Base-by-base conservation (phyloP, 2,329 filamentous ascomycete genomes). In the Apiospora sp. region DNA sequence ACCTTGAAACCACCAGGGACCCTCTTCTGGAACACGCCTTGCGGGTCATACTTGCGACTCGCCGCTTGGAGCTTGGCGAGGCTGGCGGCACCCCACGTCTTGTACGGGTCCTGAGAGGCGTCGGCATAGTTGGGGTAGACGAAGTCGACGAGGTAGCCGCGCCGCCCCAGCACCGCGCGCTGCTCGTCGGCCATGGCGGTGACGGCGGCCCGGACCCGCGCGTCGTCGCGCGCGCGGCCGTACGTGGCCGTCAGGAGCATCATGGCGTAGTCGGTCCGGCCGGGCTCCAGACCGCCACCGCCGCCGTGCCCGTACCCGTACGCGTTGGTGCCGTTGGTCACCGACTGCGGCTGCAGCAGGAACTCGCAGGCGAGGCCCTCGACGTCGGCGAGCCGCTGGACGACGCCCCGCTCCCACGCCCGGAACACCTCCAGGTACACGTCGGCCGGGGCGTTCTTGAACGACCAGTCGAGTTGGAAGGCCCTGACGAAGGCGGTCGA, bases 91-190 rank as follows among this genome's bases (percentile, higher is more conserved):
- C 54, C 54, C 54, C 54, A 37, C 10, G 10, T 61, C 54, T 61
- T 30, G 54, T 19, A 61, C 12, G 30, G 24, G n/a, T 19, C n/a
- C 16, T 61, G 54, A 2, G 54, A 61, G 12, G 1, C 12, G 30
- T 61, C 54, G 54, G 54, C 54, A 8, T 61, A 37, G 54, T 61
- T 61, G 54, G 54, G 10, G 54, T 61, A 61, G n/a, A 61, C 54
- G n/a, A 61, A 30, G n/a, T 61, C 54, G n/a, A 61, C 7, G 24
- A 37, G 54, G 54, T 22, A 30, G 10, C 54, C 14, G 54, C 16
- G 54, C 10, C n/a, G 54, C 2, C 54, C 19, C 54, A 61, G 54
- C 4, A 61, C 10, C 4, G 4, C 54, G 13, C 30, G 24, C 16
- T 19, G n/a, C 24, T 27, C 54, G 24, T n/a, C 5, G 13, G 37